These are phyloP conservation scores for Amanita rubescens DNA, from an alignment of 768 basidiomycete genomes.

Conservation along the genomic window DNA sequence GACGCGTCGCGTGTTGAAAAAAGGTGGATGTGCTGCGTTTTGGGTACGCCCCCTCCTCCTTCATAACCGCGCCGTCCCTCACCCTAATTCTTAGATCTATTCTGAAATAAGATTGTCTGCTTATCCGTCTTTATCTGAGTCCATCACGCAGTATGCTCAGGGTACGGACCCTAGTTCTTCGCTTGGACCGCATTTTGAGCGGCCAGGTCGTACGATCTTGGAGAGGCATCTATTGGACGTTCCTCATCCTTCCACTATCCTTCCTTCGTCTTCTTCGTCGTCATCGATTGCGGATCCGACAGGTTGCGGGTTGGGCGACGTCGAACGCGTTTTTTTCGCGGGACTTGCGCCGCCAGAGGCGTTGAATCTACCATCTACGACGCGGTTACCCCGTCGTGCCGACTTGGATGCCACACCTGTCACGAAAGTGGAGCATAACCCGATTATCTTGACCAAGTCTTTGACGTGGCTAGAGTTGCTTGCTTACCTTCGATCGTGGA, in stretches of 20 bases:
- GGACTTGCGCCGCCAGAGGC: constrained; percentile 27
- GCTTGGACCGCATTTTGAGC: constrained; percentile 71
- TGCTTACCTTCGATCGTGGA: constrained; percentile 65
- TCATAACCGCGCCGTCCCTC: neutral
- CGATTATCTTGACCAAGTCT: constrained; percentile 46
- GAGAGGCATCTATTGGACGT: constrained; percentile 64
- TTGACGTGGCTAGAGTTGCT: constrained; percentile 62
- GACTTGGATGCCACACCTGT: too few species aligned
- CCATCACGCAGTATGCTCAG: constrained; percentile 58
- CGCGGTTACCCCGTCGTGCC: constrained; percentile 11
- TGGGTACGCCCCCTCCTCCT: constrained; percentile 44
- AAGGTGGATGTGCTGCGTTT: constrained; percentile 61
- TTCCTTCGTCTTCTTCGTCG: constrained; percentile 5
- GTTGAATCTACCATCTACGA: constrained; percentile 2
- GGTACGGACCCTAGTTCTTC: constrained; percentile 46
- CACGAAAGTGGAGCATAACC: constrained; percentile 21
- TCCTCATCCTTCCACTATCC: constrained; percentile 39
- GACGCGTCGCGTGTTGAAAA: constrained; percentile 48
- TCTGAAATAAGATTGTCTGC: constrained; percentile 65
- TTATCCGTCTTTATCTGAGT: constrained; percentile 48
- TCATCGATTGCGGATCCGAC: constrained; percentile 1
- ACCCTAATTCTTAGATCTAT: constrained; percentile 35
- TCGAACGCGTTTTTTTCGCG: constrained; percentile 52
- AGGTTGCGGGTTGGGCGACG: constrained; percentile 29
- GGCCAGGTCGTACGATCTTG: constrained; percentile 72